Evolutionary conservation across 257 asterid species (phyloP), one percentile per base, ranked within the genome.

Genomic region (Forsythia suspensa): DNA sequence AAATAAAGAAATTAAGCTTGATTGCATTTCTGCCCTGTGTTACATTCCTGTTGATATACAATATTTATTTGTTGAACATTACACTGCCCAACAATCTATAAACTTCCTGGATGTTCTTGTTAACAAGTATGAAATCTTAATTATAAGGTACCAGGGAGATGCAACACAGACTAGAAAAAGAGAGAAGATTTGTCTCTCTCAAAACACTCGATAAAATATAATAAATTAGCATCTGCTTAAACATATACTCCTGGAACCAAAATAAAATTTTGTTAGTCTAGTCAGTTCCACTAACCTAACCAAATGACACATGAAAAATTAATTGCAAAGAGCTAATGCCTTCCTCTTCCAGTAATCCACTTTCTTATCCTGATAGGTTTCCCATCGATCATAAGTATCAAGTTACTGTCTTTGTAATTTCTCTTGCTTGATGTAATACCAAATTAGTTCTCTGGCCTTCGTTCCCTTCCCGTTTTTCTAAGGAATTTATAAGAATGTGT

Each of bases 1-100:
- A 78, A 63, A 51, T 39, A 57, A 46, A 68, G 48, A 79, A 61
- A 38, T 72, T 7, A 37, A 74, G 52, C 24, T 69, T 57, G 16
- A 84, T 46, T 29, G 8, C 51, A 46, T 68, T 42, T 52, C 38
- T 42, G 2, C 24, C 48, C 42, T 36, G 38, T 59, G 46, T 52
- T 71, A 44, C 39, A 66, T 67, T 61, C 57, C 39, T 75, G 43
- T 48, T 34, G 15, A 44, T 46, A 73, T 57, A 57, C 11, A 57
- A 6, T 57, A 34, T 20, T 57, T 57, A 57, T 57, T 57, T 57
- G 29, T 57, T 57, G 11, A 8, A 57, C 0, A 20, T 57, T 18
- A 57, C 36, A 2, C 67, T 20, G 7, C 1, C 67, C 6, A 5
- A 57, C 67, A 20, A 57, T n/a, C 67, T 57, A 57, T 20, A 8